These are phyloP conservation scores for Hymenoscyphus linearis DNA, from an alignment of 2,329 filamentous ascomycete genomes.

Conservation along the genomic window DNA sequence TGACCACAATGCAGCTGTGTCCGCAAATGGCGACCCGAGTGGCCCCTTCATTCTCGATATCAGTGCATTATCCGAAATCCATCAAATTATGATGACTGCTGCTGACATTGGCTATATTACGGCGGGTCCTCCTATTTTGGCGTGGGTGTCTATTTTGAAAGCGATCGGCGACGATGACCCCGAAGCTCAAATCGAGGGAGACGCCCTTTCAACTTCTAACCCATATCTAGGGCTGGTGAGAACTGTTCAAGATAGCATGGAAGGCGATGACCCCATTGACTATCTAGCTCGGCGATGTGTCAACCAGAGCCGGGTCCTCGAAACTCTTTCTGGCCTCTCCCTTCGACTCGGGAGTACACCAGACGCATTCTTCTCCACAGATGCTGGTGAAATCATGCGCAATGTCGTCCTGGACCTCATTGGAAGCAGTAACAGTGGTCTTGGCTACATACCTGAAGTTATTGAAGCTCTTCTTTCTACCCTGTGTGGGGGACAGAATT, in stretches of 20 bases:
- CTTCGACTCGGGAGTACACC: conserved; percentile 36
- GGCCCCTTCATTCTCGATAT: conserved; percentile 64
- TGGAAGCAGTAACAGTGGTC: conserved; percentile 22
- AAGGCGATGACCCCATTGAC: conserved; percentile 38
- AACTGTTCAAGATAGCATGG: conserved; percentile 34
- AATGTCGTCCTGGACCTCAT: conserved; percentile 33
- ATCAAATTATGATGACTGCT: conserved; percentile 61
- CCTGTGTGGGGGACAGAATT: conserved; percentile 27
- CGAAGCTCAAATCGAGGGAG: conserved; percentile 31
- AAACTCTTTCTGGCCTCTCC: conserved; percentile 40
- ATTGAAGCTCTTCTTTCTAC: conserved; percentile 30
- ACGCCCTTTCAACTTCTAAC: conserved; percentile 13
- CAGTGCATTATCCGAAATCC: conserved; percentile 65
- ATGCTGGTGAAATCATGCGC: conserved; percentile 35
- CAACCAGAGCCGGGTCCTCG: conserved; percentile 42
- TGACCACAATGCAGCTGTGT: conserved; percentile 34
- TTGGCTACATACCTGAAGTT: conserved; percentile 34
- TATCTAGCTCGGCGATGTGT: conserved; percentile 43
- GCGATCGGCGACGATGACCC: conserved; percentile 42
- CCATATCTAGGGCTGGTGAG: conserved; percentile 42
- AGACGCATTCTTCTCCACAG: conserved; percentile 35
- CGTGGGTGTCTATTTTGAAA: conserved; percentile 75
- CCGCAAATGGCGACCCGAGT: conserved; percentile 34
- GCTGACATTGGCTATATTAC: conserved; percentile 51
- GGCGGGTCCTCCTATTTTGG: conserved; percentile 69